Evolutionary conservation across 2,329 filamentous ascomycete species (phyloP).

Genomic region (Cladorrhinum sp.): DNA sequence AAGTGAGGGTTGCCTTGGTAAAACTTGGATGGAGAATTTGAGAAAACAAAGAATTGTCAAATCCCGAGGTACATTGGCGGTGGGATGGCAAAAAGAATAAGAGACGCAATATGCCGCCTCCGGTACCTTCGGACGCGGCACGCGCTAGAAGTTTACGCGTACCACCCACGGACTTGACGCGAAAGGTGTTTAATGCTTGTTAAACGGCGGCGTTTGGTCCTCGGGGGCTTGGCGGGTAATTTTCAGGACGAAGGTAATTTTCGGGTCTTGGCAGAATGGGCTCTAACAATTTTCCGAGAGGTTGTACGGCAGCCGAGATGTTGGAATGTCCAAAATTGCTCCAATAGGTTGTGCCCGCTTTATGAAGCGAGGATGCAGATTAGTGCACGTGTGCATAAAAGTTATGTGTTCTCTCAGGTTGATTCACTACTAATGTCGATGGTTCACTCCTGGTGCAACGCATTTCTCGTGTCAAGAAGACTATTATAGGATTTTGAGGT

Average conservation of each 20-base stretch:
- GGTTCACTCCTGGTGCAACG: no score
- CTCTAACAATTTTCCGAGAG: neutral
- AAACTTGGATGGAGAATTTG: neutral
- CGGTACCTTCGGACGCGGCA: no score
- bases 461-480: no score
- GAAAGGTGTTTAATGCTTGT: neutral
- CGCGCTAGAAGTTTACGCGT: neutral
- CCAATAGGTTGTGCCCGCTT: no score
- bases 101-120: no score
- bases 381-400: no score
- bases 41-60: no score
- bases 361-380: neutral
- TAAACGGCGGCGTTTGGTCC: neutral
- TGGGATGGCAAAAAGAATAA: no score
- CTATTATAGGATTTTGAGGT: no score
- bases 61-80: no score
- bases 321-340: neutral
- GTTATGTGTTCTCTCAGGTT: no score
- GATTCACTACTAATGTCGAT: no score
- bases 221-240: neutral
- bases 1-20: neutral
- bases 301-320: neutral
- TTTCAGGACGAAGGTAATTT: neutral
- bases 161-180: neutral
- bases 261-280: neutral